phyloP scores from a whole-genome alignment of 1,139 yeast genomes.

The Petasospora fabianii region DNA sequence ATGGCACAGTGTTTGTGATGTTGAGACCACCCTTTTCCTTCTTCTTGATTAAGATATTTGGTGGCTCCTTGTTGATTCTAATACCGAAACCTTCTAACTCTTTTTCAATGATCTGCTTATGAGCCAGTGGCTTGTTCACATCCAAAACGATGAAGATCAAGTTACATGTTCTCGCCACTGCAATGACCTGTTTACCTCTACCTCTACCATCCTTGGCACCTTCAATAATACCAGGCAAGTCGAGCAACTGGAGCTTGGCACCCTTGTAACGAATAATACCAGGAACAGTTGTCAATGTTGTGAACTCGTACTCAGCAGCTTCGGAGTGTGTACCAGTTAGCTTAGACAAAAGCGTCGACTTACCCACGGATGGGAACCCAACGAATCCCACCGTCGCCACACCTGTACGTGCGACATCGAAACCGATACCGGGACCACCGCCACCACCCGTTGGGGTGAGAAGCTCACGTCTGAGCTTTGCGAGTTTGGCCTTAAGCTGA shows the following conservation, averaged over 20 bases:
- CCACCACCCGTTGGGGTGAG: slow-evolving; percentile 79
- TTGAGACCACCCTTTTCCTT: slow-evolving; percentile 95
- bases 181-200: slow-evolving; percentile 98
- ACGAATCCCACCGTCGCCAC: slow-evolving; percentile 96
- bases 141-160: slow-evolving; percentile 89
- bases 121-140: slow-evolving; percentile 93
- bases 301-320: slow-evolving; percentile 96
- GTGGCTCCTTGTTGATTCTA: slow-evolving; percentile 86
- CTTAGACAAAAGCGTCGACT: slow-evolving; percentile 79
- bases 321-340: slow-evolving; percentile 95
- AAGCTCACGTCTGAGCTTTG: slow-evolving; percentile 88
- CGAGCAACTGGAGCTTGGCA: slow-evolving; percentile 96
- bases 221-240: slow-evolving; percentile 97
- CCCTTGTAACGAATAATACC: slow-evolving; percentile 95
- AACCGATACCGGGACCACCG: slow-evolving; percentile 86
- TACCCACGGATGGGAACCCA: slow-evolving; percentile 99
- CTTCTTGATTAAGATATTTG: slow-evolving; percentile 84
- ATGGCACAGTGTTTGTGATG: slow-evolving; percentile 88
- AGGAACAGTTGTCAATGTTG: slow-evolving; percentile 95
- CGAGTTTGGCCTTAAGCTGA: slow-evolving; percentile 92
- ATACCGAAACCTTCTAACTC: slow-evolving; percentile 98
- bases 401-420: slow-evolving; percentile 97
- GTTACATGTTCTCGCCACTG: slow-evolving; percentile 95
- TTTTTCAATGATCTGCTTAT: slow-evolving; percentile 87
- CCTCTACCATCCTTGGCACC: slow-evolving; percentile 99